Percentiles rank a stretch among this genome's conserved stretches.
These are phyloP conservation scores for Ceratocystis ficicola DNA, from an alignment of 2,329 filamentous ascomycete species.

Conservation along the genomic window DNA sequence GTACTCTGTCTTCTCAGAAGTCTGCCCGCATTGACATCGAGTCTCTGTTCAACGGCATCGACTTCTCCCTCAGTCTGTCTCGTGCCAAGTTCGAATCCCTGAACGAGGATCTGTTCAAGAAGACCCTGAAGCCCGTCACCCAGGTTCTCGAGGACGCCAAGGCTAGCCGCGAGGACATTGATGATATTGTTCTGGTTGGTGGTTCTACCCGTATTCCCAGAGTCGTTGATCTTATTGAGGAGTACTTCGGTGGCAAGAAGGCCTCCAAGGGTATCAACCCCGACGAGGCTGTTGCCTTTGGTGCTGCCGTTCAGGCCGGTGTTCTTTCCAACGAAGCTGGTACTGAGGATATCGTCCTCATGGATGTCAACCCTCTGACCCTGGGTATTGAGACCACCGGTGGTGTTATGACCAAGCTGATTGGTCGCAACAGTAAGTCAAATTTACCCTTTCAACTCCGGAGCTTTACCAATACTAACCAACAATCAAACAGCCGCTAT, in stretches of 20 bases:
- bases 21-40: slow-evolving; percentile 93
- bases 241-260: slow-evolving; percentile 92
- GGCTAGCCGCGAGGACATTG: slow-evolving; percentile 86
- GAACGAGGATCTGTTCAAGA: slow-evolving; percentile 98
- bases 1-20: slow-evolving; percentile 89
- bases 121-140: slow-evolving; percentile 96
- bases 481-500: slow-evolving; percentile 46
- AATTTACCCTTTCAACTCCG: background rate
- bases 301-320: slow-evolving; percentile 94
- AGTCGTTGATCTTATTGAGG: slow-evolving; percentile 87
- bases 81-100: slow-evolving; percentile 99
- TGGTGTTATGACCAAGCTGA: slow-evolving; percentile 95
- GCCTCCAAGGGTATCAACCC: slow-evolving; percentile 99
- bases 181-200: slow-evolving; percentile 96
- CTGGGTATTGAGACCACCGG: slow-evolving; percentile 96
- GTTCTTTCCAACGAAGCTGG: slow-evolving; percentile 80
- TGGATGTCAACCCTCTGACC: slow-evolving; percentile 94
- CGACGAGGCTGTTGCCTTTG: slow-evolving; percentile 96
- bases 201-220: slow-evolving; percentile 99
- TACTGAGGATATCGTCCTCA: slow-evolving; percentile 71
- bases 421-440: slow-evolving; percentile 62
- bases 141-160: slow-evolving; percentile 98
- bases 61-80: slow-evolving; percentile 96
- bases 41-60: slow-evolving; percentile 88
- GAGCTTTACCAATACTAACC: background rate